Base-by-base conservation (phyloP, 164 flowering plant species). In the Taxillus chinensis region DNA sequence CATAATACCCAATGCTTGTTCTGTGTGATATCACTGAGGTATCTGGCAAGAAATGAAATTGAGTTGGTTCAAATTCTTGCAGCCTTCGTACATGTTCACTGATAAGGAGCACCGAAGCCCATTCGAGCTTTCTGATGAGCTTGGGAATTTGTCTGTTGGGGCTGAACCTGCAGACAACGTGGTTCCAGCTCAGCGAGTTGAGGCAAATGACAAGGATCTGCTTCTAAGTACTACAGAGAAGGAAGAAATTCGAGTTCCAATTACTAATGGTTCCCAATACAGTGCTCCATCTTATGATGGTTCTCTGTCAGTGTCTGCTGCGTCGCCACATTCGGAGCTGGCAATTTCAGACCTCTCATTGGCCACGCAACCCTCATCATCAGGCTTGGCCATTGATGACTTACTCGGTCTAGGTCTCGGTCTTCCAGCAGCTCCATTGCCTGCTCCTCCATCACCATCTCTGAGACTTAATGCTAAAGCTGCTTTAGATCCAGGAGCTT, bases 41-140 rank as follows among this genome's bases (percentile, higher is more conserved):
- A 27, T 27, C 27, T 27, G 27, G 27, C 27, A 27, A 27, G 27
- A 27, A 27, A 27, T 27, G 27, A 6, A 14, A 41, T 67, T 59
- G 45, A 60, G 45, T 16, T 11, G 52, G 41, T 56, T 45, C 39
- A 51, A 62, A 54, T 45, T 62, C 45, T 70, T 86, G 84, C 96
- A 95, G 99, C 99, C 97, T 5, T 91, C 97, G 41, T 95, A 87
- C 79, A 86, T 95, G 97, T 95, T 95, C 68, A 91, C 93, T 50
- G 97, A 95, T 65, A 95, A 91, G 74, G 97, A 95, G 71, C 90
- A 95, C 61, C 82, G 93, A 17, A 96, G 96, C 12, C 84, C 96
- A 38, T 91, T 91, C 76, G 95, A 89, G 67, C 89, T 95, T 68
- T 87, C 96, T 27, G 99, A 95, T 51, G 99, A 87, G 61, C 70